Evolutionary conservation across 305 asterid genomes (phyloP).

Genomic region (Fraxinus paxiana): DNA sequence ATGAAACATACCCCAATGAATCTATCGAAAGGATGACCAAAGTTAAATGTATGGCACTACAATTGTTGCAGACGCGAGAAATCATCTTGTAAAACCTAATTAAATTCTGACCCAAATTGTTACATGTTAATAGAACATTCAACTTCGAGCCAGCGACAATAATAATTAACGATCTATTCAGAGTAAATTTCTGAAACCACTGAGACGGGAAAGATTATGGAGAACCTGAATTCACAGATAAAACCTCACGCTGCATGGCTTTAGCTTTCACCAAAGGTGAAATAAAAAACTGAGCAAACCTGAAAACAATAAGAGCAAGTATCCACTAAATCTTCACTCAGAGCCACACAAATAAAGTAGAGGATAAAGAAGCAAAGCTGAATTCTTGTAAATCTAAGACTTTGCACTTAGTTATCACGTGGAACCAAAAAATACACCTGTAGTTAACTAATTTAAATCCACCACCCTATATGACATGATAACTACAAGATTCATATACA

Average conservation of each 20-base stretch:
- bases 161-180: constrained; percentile 15
- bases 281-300: constrained; percentile 84
- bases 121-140: constrained; percentile 16
- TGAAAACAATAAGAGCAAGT: constrained; percentile 34
- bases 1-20: constrained; percentile 74
- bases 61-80: constrained; percentile 78
- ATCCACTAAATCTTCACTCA: not conserved
- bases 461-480: constrained; percentile 1
- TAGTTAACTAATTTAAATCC: not conserved
- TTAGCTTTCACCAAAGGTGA: constrained; percentile 84
- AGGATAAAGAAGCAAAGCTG: not conserved
- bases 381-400: not conserved
- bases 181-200: not conserved
- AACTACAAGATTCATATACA: not conserved
- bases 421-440: not conserved
- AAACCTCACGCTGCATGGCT: constrained; percentile 93
- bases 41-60: constrained; percentile 75
- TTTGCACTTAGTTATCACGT: not conserved
- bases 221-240: constrained; percentile 87
- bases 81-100: constrained; percentile 86
- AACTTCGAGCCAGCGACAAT: constrained; percentile 19
- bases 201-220: constrained; percentile 22
- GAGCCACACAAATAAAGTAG: constrained; percentile 9
- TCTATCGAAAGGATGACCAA: constrained; percentile 74
- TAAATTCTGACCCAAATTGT: constrained; percentile 58